Base-by-base conservation (phyloP, 192 early-diverging fungal genomes). In the Backusella australiensis region DNA sequence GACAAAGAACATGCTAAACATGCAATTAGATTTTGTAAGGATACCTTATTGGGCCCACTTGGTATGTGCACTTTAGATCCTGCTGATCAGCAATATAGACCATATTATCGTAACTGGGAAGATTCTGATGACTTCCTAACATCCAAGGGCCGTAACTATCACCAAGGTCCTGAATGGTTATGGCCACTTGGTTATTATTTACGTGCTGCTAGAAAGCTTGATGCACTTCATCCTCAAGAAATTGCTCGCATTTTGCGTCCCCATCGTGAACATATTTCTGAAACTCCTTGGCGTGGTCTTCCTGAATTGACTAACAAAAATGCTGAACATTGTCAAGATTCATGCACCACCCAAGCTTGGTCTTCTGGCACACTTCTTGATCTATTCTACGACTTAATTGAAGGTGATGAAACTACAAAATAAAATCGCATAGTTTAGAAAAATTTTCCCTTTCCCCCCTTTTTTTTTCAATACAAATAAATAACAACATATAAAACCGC, bases 111-210 rank as follows among this genome's bases (percentile, higher is more conserved):
- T 81, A 99, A 99, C 80, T 85, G 85, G 56, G 93, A 99, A 80
- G 96, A 99, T 75, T 91, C 91, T 15, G 80, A 81, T 56, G 97
- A 99, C 74, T 82, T 90, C 9, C 84, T 90, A 12, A 88, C 97
- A 1, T 97, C 98, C 3, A 97, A 99, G 75, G 98, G 98, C 21
- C 94, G 94, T 83, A 99, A 99, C 78, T 99, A 99, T 80, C 97
- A 99, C 74, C 94, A 98, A 80, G 98, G 97, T 35, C 78, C 78
- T 42, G 98, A 99, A 91, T 99, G 98, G 98, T 85, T 99, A 15
- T 99, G 96, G 96, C 85, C 87, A 23, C 91, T 91, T 1, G 96
- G 95, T 3, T 96, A 91, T 86, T 99, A 94, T 79, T 86, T 99
- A 70, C 91, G 92, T 12, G 95, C 98, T 3, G 95, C 92, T 69